Evolutionary conservation across 345 rosid species (phyloP), one percentile per base, ranked within the genome.

Genomic region (Pelargonium nanum): DNA sequence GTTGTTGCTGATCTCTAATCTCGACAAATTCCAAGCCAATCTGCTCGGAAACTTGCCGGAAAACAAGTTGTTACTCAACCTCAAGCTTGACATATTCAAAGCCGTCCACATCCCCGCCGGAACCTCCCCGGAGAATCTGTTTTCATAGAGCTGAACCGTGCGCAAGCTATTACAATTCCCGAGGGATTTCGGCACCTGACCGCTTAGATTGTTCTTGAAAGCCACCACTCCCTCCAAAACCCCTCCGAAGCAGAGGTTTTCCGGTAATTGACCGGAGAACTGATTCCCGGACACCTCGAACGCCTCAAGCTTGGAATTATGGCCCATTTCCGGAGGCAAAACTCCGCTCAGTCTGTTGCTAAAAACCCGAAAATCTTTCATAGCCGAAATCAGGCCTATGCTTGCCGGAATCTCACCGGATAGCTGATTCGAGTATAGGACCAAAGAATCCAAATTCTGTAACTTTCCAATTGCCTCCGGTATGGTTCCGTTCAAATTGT

Each of bases 71-170:
- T 78, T 60, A 59, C 91, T 81, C 34, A 93, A 57, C 78, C 60
- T 68, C 65, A 93, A 45, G 67, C 73, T 75, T 19, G 74, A 78
- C 72, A 93, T 48, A 26, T 73, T 72, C 73, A 21, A 23, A 53
- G 72, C 67, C 13, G 80, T 78, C 99, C 99, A 93, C 48, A 93
- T 60, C 15, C 83, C 78, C 0, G 68, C 34, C 57, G 99, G 99
- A 68, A 93, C 67, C 71, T 82, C 83, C 13, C 99, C 96, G 3
- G 87, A 84, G 75, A 93, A 85, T 22, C 55, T 65, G 83, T 93
- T 93, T 64, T 71, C 61, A 40, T 77, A 76, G 58, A 93, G 84
- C 75, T 84, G 87, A 77, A 89, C 60, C 0, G 89, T 72, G 26
- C 57, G 68, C 74, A 93, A 69, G 32, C 76, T 60, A 0, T 40